Base-by-base conservation (phyloP, 225 moss, liverwort and hornwort species). In the Polytrichum formosum region DNA sequence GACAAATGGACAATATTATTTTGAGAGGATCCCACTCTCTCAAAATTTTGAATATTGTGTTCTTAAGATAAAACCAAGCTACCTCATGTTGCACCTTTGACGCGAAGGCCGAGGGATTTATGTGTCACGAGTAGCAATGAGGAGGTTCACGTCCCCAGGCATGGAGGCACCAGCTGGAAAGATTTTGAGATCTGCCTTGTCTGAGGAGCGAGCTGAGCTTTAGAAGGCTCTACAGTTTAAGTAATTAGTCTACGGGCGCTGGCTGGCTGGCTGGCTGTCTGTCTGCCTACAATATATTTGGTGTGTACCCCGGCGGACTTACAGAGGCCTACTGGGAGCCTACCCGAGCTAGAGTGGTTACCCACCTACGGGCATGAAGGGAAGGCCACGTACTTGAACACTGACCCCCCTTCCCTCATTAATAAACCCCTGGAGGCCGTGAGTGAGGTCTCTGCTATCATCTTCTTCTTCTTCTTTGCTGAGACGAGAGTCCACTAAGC, bases 341-440 rank as follows among this genome's bases (percentile, higher is more conserved):
- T 74, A 78, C 77, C 27, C 1, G 46, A 54, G 74, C 74, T 68
- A 46, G 68, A 82, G 72, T 28, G 74, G 65, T 69, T 69, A 82
- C 78, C 74, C 72, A 78, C 82, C 71, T 18, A 77, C 25, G 10
- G 61, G 46, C 46, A 7, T 31, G 31, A 31, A 31, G 31, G 31
- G 31, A 31, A 7, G 53, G 63, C n/a, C 0, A 16, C 26, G 71
- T 68, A 64, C 81, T 4, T 1, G 6, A 64, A 80, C 5, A 30
- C 13, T 18, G 58, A 75, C 35, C 46, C 46, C 0, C 5, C 6
- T 6, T 30, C 46, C 67, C 31, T 53, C 75, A 65, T 73, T 76
- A 27, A 61, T 64, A 69, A 46, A 73, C 64, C 63, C 67, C 56
- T 72, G 5, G 63, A 1, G 16, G 55, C n/a, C 1, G 19, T 28